Percentiles rank a stretch among this genome's conserved stretches.
Evolutionary conservation across 495 filamentous ascomycete species (phyloP).

Genomic region (Sabuloglossum arenarium): DNA sequence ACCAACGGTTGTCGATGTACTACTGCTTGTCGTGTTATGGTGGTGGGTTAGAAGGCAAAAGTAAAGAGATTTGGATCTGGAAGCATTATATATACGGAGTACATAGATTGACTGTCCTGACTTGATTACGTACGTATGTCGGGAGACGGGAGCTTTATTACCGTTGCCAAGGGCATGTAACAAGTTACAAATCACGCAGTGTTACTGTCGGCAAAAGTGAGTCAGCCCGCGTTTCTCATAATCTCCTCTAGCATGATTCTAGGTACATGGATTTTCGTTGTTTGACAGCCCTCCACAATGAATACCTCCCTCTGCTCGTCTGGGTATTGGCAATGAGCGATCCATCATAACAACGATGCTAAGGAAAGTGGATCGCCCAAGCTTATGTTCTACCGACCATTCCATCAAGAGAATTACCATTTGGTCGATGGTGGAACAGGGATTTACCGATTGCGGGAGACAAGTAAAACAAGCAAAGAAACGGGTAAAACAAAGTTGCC

Average conservation of each 20-base stretch:
- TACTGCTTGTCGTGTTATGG: neutral
- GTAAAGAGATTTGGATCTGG: too few species aligned
- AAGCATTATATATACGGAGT: too few species aligned
- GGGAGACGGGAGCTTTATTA: too few species aligned
- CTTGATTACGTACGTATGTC: too few species aligned
- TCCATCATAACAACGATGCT: neutral
- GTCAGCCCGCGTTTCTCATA: neutral
- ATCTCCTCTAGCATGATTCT: neutral
- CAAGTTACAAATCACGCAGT: neutral
- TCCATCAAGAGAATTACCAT: neutral
- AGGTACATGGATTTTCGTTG: neutral
- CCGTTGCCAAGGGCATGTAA: too few species aligned
- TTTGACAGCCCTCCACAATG: neutral
- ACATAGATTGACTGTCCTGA: too few species aligned
- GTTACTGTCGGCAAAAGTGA: too few species aligned
- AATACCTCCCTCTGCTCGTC: neutral
- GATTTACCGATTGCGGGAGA: neutral
- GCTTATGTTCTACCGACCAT: neutral
- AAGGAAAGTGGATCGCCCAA: neutral
- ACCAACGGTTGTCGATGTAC: neutral
- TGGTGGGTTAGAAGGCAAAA: too few species aligned
- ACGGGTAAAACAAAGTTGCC: neutral
- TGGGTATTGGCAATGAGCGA: neutral
- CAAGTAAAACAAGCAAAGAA: neutral
- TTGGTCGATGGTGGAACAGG: neutral